Evolutionary conservation across 1,284 basidiomycete species (phyloP), one percentile per base, ranked within the genome.

Genomic region (Cryptococcus depauperatus): DNA sequence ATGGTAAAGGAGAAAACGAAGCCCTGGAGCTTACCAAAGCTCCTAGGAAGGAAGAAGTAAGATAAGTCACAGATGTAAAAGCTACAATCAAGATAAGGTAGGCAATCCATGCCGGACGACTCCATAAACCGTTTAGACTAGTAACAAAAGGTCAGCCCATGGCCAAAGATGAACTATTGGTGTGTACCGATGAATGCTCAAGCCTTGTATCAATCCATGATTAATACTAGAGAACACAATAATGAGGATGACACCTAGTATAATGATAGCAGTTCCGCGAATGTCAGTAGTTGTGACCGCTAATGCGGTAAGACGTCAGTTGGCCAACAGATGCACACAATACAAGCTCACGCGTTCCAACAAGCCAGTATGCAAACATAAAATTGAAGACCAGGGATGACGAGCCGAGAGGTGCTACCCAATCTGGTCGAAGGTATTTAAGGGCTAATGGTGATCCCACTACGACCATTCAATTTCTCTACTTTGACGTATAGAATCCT

Each of bases 31-130:
- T 51, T 27, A 64, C 46, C 13, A 72, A 55, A 5, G 61, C 54
- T 23, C 54, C 47, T 34, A 71, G 57, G 25, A 69, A 52, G 41
- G 60, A 58, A 1, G 68, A 59, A 25, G 61, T 80, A 46, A 83
- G 72, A 65, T 82, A 80, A 41, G 85, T 75, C 26, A 79, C 45
- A 34, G 79, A 65, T 41, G 89, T 79, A n/a, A 82, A 75, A 40
- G 80, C 68, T 5, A 82, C 66, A 77, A 91, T 84, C 68, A 79
- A 66, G 66, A 86, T 78, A 73, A 93, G 89, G 73, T 82, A 93
- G n/a, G 76, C 75, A 9, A 95, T 78, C 90, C 91, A 95, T 55
- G 84, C 81, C 10, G 77, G 73, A 39, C 90, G 79, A 1, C 79
- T 75, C 90, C 90, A 95, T 28, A 93, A 77, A 39, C 76, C 72